A percentile compares a stretch with the other conserved stretches of the same genome.
phyloP scores from a whole-genome alignment of 176 grass and related monocot genomes.

The Microstegium vimineum region DNA sequence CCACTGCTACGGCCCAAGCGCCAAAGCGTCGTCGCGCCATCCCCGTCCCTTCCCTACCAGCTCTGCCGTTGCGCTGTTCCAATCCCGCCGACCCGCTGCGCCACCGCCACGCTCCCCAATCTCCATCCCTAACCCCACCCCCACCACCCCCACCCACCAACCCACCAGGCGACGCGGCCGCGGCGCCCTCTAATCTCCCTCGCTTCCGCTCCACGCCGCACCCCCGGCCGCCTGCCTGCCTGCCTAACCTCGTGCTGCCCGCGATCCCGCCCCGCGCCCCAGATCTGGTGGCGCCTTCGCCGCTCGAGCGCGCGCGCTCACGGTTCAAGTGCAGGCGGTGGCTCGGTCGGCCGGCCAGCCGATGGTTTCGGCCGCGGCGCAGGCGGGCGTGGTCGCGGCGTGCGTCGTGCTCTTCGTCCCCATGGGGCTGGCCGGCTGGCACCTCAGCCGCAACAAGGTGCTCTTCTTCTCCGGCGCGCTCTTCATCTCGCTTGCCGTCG shows the following conservation, averaged over 20 bases:
- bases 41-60: neutral
- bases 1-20: no score
- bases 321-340: neutral
- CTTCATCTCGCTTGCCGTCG: slow-evolving; percentile 92
- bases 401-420: slow-evolving; percentile 90
- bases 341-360: neutral
- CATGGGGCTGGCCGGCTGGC: slow-evolving; percentile 93
- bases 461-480: slow-evolving; percentile 96
- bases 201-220: slow-evolving; percentile 25
- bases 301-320: neutral
- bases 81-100: slow-evolving; percentile 33
- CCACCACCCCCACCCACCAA: slow-evolving; percentile 29
- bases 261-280: neutral
- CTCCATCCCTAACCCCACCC: neutral
- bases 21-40: neutral
- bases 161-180: slow-evolving; percentile 16
- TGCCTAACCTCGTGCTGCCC: neutral
- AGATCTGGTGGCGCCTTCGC: slow-evolving; percentile 22
- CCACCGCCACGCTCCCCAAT: neutral
- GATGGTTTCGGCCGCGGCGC: slow-evolving; percentile 47
- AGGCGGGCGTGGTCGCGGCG: slow-evolving; percentile 75
- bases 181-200: slow-evolving; percentile 25
- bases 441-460: slow-evolving; percentile 96
- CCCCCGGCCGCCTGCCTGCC: neutral
- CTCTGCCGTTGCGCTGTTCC: slow-evolving; percentile 36